phyloP scores from a whole-genome alignment of 805 yeast genomes.

The Candida sakaeoensis region DNA sequence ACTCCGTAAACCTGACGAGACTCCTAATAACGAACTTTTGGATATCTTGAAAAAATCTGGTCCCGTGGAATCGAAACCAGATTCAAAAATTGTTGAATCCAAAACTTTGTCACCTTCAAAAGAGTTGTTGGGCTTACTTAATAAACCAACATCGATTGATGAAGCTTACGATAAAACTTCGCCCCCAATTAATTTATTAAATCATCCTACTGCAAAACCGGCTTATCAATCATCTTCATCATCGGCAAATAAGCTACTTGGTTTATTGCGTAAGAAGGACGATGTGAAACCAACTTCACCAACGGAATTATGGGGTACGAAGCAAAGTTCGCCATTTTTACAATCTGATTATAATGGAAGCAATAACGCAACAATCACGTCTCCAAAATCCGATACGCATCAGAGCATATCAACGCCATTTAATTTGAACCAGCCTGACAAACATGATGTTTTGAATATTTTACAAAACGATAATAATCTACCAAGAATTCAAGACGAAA shows the following conservation, averaged over 20 bases:
- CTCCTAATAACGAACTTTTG: background rate
- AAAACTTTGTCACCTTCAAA: constrained; percentile 11
- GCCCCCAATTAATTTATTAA: constrained; percentile 1
- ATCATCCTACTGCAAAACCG: constrained; percentile 7
- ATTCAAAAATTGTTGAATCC: background rate
- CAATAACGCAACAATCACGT: constrained; percentile 1
- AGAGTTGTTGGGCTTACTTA: constrained; percentile 17
- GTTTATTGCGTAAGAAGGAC: constrained; percentile 7
- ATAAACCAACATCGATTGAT: constrained; percentile 4
- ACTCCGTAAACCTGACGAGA: background rate
- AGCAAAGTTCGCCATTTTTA: background rate
- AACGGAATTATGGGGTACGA: background rate
- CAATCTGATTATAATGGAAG: background rate
- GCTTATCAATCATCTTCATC: constrained; percentile 1
- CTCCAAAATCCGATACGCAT: constrained; percentile 1
- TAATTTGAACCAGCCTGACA: background rate
- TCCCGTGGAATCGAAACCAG: background rate
- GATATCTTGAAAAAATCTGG: background rate
- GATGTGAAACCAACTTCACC: background rate
- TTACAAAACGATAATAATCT: background rate
- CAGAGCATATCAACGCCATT: background rate
- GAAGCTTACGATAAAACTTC: background rate
- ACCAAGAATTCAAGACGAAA: constrained; percentile 15
- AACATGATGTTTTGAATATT: background rate
- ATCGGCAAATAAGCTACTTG: constrained; percentile 8